Base-by-base conservation (phyloP, 495 filamentous ascomycete genomes). In the Penicillium fimorum region DNA sequence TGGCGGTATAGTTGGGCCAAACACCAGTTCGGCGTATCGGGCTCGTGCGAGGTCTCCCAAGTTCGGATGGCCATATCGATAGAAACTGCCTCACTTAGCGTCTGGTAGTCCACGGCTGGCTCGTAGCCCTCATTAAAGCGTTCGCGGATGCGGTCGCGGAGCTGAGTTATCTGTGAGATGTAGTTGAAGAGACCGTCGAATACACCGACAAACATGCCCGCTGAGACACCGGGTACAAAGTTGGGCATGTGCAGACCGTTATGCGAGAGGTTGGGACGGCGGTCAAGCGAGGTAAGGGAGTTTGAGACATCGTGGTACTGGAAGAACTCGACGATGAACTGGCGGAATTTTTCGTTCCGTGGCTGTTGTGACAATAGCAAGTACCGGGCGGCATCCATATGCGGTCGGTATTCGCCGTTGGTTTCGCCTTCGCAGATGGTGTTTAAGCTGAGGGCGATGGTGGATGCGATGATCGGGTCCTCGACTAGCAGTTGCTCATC, bases 271-370 rank as follows among this genome's bases (percentile, higher is more conserved):
- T 80, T 73, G 3, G 74, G 79, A 17, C 78, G 74, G 57, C 76
- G 78, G 63, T 85, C 83, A 18, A 87, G 76, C 35, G 83, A 83
- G 27, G 92, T 91, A 50, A 96, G 78, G 38, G 92, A 86, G 64
- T 90, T 90, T 27, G 87, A 88, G 54, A 89, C 85, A 60, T 92
- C 88, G 71, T 95, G 89, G 62, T 95, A 96, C 70, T 91, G 87
- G 75, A 96, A 95, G 77, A 96, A 95, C 70, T 96, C 92, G 69
- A 90, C 82, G 60, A 96, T 88, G 66, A 96, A 96, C 57, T 85
- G 84, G 17, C 83, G 74, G 64, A 92, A 90, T 29, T 85, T 80
- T 38, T 84, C 77, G 50, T 90, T 80, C 67, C 68, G 82, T 58
- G 60, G 83, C 74, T 64, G 81, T 76, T 71, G 85, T 5, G 73